Percentiles rank a stretch among this genome's conserved stretches.
Evolutionary conservation across 371 early-diverging fungal genomes (phyloP).

Genomic region (Homolaphlyctis polyrhiza): DNA sequence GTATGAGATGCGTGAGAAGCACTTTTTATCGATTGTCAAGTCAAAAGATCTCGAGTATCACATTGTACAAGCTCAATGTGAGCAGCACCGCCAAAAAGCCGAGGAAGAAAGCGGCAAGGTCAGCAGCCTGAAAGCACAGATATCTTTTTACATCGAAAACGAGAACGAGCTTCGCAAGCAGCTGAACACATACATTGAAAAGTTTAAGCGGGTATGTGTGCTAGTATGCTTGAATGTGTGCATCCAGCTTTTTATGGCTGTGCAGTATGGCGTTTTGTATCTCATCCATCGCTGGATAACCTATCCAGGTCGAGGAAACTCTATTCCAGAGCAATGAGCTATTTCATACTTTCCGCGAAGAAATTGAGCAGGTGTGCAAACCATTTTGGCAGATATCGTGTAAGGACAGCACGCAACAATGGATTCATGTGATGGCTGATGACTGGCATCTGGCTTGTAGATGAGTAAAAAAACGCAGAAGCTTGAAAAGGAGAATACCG

Average conservation of each 20-base stretch:
- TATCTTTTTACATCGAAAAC: slow-evolving; percentile 40
- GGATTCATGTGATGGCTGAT: too few relatives aligned
- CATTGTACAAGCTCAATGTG: slow-evolving; percentile 45
- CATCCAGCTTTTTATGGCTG: background rate
- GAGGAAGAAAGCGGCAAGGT: slow-evolving; percentile 31
- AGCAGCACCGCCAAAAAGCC: slow-evolving; percentile 35
- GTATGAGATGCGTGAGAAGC: slow-evolving; percentile 53
- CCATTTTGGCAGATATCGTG: background rate
- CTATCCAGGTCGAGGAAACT: slow-evolving; percentile 49
- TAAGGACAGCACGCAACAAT: background rate
- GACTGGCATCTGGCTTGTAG: slow-evolving; percentile 11
- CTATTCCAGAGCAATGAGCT: slow-evolving; percentile 57
- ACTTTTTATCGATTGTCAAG: slow-evolving; percentile 48
- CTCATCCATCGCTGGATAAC: background rate
- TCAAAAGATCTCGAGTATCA: slow-evolving; percentile 51
- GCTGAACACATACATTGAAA: slow-evolving; percentile 52
- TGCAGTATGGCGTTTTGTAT: background rate
- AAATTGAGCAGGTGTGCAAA: slow-evolving; percentile 51
- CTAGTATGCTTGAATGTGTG: background rate
- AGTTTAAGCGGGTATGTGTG: slow-evolving; percentile 43
- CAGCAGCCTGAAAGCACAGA: slow-evolving; percentile 34
- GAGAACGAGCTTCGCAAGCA: slow-evolving; percentile 54
- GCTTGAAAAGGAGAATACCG: slow-evolving; percentile 50
- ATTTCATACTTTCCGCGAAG: slow-evolving; percentile 52
- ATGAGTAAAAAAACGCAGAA: slow-evolving; percentile 54